Conservation (phyloP, 257 asterid genomes). For the Solanum phureja region DNA sequence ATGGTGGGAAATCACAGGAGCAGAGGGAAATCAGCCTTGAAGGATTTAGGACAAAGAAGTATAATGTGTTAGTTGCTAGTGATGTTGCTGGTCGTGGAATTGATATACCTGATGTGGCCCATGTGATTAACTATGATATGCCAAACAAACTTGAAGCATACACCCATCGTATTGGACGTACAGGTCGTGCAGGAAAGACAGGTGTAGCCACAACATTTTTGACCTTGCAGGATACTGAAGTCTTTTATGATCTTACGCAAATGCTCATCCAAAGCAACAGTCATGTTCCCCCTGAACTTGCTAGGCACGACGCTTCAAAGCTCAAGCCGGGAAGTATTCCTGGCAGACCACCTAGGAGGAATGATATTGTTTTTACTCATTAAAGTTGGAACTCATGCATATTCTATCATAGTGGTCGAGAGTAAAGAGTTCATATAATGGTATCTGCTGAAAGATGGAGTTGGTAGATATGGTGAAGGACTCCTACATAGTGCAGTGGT, state of each 20-base stretch:
- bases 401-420: not conserved
- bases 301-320: not conserved
- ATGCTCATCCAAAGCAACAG: slow-evolving; percentile 41
- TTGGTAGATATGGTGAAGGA: not conserved
- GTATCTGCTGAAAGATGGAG: not conserved
- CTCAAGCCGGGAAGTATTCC: not conserved
- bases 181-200: slow-evolving; percentile 21
- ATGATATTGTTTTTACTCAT: not conserved
- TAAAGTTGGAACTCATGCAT: not conserved
- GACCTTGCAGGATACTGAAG: slow-evolving; percentile 46
- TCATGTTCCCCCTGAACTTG: not conserved
- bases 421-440: not conserved
- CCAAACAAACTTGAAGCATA: slow-evolving; percentile 10
- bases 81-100: slow-evolving; percentile 64
- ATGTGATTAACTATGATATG: slow-evolving; percentile 48
- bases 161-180: not conserved
- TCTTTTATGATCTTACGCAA: slow-evolving; percentile 15
- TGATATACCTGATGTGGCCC: slow-evolving; percentile 54
- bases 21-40: slow-evolving; percentile 48
- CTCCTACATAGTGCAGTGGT: not conserved
- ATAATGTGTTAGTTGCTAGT: slow-evolving; percentile 46
- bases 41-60: slow-evolving; percentile 49
- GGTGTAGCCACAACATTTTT: slow-evolving; percentile 54
- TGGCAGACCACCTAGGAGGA: not conserved
- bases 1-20: slow-evolving; percentile 62